Conservation (phyloP, 2,329 filamentous ascomycete genomes). For the Neonectria sp. region DNA sequence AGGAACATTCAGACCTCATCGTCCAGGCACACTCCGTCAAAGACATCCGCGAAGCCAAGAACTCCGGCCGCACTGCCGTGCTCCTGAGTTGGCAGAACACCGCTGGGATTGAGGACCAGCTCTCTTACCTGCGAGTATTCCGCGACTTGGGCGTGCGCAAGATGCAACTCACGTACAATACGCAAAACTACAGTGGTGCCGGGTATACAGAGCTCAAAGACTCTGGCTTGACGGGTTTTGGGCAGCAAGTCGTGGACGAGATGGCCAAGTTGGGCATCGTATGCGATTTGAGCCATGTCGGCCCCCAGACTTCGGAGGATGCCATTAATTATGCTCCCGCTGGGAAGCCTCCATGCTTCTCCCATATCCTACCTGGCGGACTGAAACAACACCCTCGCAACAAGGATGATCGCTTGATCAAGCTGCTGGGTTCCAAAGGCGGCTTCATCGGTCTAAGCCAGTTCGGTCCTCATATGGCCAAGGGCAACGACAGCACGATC, state of each 20-base stretch:
- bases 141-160: slow-evolving; percentile 57
- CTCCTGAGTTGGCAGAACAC: slow-evolving; percentile 59
- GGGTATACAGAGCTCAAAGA: slow-evolving; percentile 57
- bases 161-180: slow-evolving; percentile 61
- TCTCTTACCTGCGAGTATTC: slow-evolving; percentile 57
- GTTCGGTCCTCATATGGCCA: slow-evolving; percentile 57
- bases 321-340: slow-evolving; percentile 53
- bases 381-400: slow-evolving; percentile 56
- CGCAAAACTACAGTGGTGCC: slow-evolving; percentile 58
- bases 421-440: slow-evolving; percentile 52
- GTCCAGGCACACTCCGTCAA: slow-evolving; percentile 55
- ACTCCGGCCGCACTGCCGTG: slow-evolving; percentile 54
- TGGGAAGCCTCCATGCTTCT: slow-evolving; percentile 58
- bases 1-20: slow-evolving; percentile 57
- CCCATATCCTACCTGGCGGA: slow-evolving; percentile 54
- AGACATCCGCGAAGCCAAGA: slow-evolving; percentile 56
- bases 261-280: slow-evolving; percentile 56
- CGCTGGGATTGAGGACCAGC: slow-evolving; percentile 57
- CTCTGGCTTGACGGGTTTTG: slow-evolving; percentile 55
- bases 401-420: slow-evolving; percentile 56
- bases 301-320: slow-evolving; percentile 52
- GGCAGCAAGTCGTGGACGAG: slow-evolving; percentile 51
- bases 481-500: slow-evolving; percentile 58
- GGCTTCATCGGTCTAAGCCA: slow-evolving; percentile 57
- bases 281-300: slow-evolving; percentile 54